Percentiles rank a stretch among this genome's conserved stretches.
Evolutionary conservation across 1,284 basidiomycete genomes (phyloP).

Genomic region (Boletellus dicymbophilus): DNA sequence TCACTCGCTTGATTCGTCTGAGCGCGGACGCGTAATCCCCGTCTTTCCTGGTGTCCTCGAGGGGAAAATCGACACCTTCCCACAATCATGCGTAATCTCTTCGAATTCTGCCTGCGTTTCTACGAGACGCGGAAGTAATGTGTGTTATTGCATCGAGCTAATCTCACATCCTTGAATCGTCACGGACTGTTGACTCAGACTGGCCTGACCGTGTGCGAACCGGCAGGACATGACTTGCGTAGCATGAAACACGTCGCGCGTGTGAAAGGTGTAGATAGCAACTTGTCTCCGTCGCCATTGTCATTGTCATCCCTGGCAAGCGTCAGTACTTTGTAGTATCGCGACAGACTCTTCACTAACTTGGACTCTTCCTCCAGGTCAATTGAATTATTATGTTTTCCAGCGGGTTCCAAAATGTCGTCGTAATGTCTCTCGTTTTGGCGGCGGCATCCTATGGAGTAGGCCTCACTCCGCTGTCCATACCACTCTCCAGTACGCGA

Average conservation of each 20-base stretch:
- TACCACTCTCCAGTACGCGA: slow-evolving; percentile 74
- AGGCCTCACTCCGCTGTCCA: slow-evolving; percentile 75
- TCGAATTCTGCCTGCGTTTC: slow-evolving; percentile 6
- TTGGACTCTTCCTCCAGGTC: not conserved
- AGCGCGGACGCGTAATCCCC: slow-evolving; percentile 4
- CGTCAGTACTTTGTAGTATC: not conserved
- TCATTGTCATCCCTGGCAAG: slow-evolving; percentile 1
- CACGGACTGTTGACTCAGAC: no score
- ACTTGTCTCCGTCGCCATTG: no score
- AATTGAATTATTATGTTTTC: slow-evolving; percentile 19
- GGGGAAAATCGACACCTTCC: slow-evolving; percentile 2
- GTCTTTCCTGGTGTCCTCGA: slow-evolving; percentile 10
- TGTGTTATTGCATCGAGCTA: no score
- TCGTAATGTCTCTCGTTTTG: slow-evolving; percentile 69
- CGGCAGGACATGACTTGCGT: no score
- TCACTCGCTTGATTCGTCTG: slow-evolving; percentile 11
- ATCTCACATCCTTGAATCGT: no score
- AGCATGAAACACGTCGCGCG: no score
- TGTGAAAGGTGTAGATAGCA: no score
- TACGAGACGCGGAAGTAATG: no score
- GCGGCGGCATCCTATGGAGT: slow-evolving; percentile 71
- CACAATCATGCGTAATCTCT: not conserved
- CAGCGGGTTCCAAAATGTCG: slow-evolving; percentile 37
- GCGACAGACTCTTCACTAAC: not conserved
- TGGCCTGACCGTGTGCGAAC: no score